These are phyloP conservation scores for Asterophora parasitica DNA, from an alignment of 768 basidiomycete genomes.

Conservation along the genomic window DNA sequence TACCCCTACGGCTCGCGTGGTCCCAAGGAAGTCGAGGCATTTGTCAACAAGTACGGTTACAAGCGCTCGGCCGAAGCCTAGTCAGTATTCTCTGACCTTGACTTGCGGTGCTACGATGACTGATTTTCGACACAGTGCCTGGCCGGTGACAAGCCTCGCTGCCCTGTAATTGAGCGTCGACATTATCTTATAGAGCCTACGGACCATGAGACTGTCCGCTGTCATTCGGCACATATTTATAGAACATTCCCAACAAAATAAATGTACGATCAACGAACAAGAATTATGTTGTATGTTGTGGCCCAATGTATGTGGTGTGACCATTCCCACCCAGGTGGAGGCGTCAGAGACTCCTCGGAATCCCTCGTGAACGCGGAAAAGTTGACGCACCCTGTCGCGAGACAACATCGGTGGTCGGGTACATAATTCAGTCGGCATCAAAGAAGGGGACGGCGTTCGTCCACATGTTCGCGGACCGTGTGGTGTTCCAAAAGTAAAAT, in stretches of 20 bases:
- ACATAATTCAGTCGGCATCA: too few species aligned
- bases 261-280: constrained; percentile 14
- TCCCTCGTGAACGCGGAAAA: too few species aligned
- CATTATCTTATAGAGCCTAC: background rate
- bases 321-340: background rate
- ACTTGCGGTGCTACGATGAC: background rate
- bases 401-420: too few species aligned
- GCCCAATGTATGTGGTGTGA: background rate
- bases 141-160: constrained; percentile 72
- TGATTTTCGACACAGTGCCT: constrained; percentile 41
- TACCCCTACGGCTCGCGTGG: constrained; percentile 97
- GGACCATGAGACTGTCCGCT: background rate
- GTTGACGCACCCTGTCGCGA: too few species aligned
- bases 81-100: constrained; percentile 42
- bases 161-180: constrained; percentile 35
- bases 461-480: background rate
- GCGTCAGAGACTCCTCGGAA: background rate
- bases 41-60: constrained; percentile 74
- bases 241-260: constrained; percentile 6
- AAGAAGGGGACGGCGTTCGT: too few species aligned
- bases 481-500: background rate
- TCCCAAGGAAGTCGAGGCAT: constrained; percentile 78
- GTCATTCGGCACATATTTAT: constrained; percentile 5
- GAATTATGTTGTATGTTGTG: constrained; percentile 7
- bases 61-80: constrained; percentile 63